Conservation (phyloP, 2,329 filamentous ascomycete genomes). For the Orbilia brochopaga region DNA sequence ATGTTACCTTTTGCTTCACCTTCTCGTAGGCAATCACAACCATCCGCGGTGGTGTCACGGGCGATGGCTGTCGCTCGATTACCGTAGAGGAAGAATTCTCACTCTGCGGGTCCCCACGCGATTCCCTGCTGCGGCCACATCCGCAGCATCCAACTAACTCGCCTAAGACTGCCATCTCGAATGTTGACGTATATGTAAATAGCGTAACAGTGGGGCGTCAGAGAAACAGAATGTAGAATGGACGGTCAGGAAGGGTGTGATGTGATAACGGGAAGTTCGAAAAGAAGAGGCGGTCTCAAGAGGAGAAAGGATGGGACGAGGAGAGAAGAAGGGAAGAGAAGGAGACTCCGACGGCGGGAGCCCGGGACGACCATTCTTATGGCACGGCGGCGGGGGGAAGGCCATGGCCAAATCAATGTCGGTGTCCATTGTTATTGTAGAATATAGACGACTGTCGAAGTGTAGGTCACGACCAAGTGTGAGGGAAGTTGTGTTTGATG, state of each 20-base stretch:
- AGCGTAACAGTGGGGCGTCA: conserved; percentile 26
- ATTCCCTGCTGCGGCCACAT: conserved; percentile 41
- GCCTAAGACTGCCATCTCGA: conserved; percentile 35
- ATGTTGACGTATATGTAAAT: conserved; percentile 33
- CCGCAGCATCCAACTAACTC: conserved; percentile 49
- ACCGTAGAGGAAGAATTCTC: conserved; percentile 15
- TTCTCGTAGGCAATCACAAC: conserved; percentile 29
- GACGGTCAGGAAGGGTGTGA: conserved; percentile 17
- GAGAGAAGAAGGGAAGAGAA: conserved; percentile 21
- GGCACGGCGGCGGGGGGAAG: not conserved
- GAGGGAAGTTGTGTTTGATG: too few relatives aligned
- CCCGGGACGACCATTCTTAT: conserved; percentile 24
- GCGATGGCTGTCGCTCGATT: conserved; percentile 27
- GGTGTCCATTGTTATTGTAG: not conserved
- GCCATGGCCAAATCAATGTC: conserved; percentile 5
- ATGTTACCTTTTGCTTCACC: conserved; percentile 17
- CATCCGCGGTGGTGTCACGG: conserved; percentile 22
- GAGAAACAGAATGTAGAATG: not conserved
- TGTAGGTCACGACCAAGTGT: not conserved
- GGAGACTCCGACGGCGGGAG: conserved; percentile 34
- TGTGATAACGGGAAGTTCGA: conserved; percentile 47
- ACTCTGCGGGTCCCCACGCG: conserved; percentile 19
- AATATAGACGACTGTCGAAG: not conserved
- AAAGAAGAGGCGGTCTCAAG: conserved; percentile 25
- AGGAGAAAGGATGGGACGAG: conserved; percentile 17